phyloP scores from a whole-genome alignment of 345 rosid species.

The Microcos paniculata region DNA sequence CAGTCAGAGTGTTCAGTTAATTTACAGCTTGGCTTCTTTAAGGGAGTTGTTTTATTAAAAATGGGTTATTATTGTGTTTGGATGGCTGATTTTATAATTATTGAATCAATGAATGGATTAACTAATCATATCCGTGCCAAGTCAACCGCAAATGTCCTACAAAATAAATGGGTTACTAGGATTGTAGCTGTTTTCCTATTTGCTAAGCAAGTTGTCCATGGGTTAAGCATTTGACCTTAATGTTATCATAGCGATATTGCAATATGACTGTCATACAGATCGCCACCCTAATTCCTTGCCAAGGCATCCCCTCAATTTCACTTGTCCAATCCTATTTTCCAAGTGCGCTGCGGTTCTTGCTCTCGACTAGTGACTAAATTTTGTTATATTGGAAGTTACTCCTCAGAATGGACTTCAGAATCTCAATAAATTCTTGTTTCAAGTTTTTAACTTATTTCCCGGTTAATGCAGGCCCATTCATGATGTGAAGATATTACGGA shows the following conservation, averaged over 20 bases:
- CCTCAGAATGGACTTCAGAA: not conserved
- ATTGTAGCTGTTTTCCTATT: no score
- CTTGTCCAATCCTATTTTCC: no score
- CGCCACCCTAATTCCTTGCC: not conserved
- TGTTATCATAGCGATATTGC: not conserved
- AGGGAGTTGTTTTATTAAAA: not conserved
- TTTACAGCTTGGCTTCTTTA: not conserved
- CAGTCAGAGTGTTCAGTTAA: not conserved
- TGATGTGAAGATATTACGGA: conserved; percentile 88
- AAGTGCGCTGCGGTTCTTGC: not conserved
- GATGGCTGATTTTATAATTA: not conserved
- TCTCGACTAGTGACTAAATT: not conserved
- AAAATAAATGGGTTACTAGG: not conserved
- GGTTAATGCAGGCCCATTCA: conserved; percentile 70
- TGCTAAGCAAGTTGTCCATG: not conserved
- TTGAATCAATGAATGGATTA: not conserved
- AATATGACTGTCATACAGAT: not conserved
- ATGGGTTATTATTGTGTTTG: not conserved
- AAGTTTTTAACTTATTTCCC: not conserved
- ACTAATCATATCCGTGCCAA: not conserved
- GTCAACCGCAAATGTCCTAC: not conserved
- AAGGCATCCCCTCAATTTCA: not conserved
- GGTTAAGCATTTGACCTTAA: not conserved
- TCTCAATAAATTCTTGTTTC: not conserved
- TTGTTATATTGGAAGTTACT: not conserved